These are phyloP conservation scores for Penicillium taxi DNA, from an alignment of 495 filamentous ascomycete species.

Conservation along the genomic window DNA sequence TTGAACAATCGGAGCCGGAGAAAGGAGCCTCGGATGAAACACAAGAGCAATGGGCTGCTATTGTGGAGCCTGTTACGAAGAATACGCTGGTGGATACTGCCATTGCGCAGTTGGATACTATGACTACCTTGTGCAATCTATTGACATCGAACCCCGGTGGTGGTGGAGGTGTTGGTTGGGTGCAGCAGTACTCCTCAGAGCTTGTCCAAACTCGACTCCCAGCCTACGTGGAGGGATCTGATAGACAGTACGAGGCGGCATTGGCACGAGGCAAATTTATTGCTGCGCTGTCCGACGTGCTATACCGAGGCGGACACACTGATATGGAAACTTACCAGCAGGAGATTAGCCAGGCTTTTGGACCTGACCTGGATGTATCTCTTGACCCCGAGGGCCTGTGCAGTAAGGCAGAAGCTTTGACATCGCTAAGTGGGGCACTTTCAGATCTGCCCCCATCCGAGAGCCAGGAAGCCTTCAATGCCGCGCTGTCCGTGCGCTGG, in stretches of 20 bases:
- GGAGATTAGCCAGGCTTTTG: constrained; percentile 39
- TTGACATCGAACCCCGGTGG: constrained; percentile 29
- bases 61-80: constrained; percentile 55
- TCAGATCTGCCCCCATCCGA: constrained; percentile 27
- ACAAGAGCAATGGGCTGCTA: constrained; percentile 52
- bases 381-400: constrained; percentile 44
- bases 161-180: constrained; percentile 42
- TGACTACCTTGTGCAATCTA: constrained; percentile 51
- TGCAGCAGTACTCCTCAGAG: constrained; percentile 46
- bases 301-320: constrained; percentile 43
- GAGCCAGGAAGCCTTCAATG: constrained; percentile 20
- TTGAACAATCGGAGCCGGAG: constrained; percentile 4
- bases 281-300: constrained; percentile 45
- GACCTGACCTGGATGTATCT: constrained; percentile 31
- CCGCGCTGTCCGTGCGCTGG: constrained; percentile 36
- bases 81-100: constrained; percentile 57
- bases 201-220: constrained; percentile 41
- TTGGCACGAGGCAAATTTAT: constrained; percentile 48
- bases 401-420: constrained; percentile 51
- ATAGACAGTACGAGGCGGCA: constrained; percentile 41
- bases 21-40: constrained; percentile 23
- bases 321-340: constrained; percentile 44
- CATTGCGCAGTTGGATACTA: constrained; percentile 50
- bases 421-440: constrained; percentile 43
- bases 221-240: constrained; percentile 36